These are phyloP conservation scores for Exidia glandulosa DNA, from an alignment of 768 basidiomycete species.

Conservation along the genomic window DNA sequence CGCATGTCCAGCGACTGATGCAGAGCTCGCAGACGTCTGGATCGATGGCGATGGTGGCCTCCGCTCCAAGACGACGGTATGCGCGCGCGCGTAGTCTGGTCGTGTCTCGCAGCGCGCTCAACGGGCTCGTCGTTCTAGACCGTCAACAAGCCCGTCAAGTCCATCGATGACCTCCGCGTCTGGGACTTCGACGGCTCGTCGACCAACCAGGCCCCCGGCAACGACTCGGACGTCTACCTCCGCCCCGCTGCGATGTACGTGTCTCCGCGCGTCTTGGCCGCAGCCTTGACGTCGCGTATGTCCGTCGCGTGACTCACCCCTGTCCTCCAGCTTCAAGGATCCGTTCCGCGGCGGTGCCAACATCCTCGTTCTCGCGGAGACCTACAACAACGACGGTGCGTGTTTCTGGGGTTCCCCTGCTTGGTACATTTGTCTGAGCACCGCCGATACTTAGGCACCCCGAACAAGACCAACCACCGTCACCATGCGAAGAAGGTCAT, in stretches of 20 bases:
- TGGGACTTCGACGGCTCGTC: conserved; percentile 99
- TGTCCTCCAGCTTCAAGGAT: conserved; percentile 64
- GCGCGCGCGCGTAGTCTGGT: conserved; percentile 14
- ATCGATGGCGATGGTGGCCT: conserved; percentile 91
- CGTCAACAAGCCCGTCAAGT: conserved; percentile 72
- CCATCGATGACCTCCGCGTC: conserved; percentile 83
- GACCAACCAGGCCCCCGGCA: conserved; percentile 91
- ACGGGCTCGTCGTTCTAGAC: conserved; percentile 42
- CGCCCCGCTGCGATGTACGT: conserved; percentile 72
- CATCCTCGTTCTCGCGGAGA: conserved; percentile 93
- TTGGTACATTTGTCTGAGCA: not conserved
- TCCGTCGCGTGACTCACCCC: not conserved
- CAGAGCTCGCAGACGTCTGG: conserved; percentile 71
- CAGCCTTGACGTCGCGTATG: not conserved
- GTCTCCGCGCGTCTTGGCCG: too few relatives aligned
- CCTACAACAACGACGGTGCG: conserved; percentile 86
- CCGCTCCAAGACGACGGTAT: conserved; percentile 90
- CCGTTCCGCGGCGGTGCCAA: conserved; percentile 99
- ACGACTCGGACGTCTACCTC: conserved; percentile 96
- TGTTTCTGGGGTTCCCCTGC: not conserved
- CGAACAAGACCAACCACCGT: conserved; percentile 93
- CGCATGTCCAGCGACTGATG: conserved; percentile 1
- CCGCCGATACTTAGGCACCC: conserved; percentile 40
- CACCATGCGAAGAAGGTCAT: conserved; percentile 91
- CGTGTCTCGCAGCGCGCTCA: not conserved